phyloP scores from a whole-genome alignment of 306 rosid species.

The Cucurbita ficifolia region DNA sequence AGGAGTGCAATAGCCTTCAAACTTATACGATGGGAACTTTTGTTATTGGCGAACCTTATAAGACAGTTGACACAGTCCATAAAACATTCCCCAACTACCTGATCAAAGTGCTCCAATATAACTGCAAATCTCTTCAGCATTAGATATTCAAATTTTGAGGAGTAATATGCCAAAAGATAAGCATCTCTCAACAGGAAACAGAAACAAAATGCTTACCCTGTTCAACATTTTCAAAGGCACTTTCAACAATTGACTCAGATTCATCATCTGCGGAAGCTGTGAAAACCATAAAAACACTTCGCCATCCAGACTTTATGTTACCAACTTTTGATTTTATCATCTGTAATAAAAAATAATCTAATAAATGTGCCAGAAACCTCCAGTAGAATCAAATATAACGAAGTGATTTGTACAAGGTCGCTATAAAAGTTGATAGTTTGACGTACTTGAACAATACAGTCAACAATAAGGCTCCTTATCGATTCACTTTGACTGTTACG shows the following conservation, averaged over 20 bases:
- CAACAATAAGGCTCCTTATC: conserved; percentile 85
- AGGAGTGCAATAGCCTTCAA: conserved; percentile 99
- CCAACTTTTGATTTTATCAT: conserved; percentile 99
- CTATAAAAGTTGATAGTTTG: neutral
- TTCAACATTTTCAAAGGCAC: conserved; percentile 98
- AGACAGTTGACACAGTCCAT: conserved; percentile 99
- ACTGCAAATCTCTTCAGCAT: conserved; percentile 55
- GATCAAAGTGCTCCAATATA: conserved; percentile 99
- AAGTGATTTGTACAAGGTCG: neutral
- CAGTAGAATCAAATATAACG: neutral
- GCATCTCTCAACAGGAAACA: conserved; percentile 1
- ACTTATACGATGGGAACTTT: conserved; percentile 84
- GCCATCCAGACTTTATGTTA: conserved; percentile 98
- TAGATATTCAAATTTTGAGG: conserved; percentile 21
- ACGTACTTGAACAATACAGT: conserved; percentile 94
- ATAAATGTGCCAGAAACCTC: conserved; percentile 13
- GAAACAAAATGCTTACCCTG: conserved; percentile 49
- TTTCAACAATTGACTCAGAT: conserved; percentile 85
- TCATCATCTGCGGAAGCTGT: conserved; percentile 99
- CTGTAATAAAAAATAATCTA: conserved; percentile 30
- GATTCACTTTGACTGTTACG: conserved; percentile 93
- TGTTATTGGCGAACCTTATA: conserved; percentile 88
- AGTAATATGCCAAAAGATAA: conserved; percentile 4
- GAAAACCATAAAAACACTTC: conserved; percentile 91
- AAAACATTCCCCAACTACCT: conserved; percentile 98